A percentile compares a stretch with the other conserved stretches of the same genome.
phyloP scores from a whole-genome alignment of 768 basidiomycete genomes.

The Naganishia vaughanmartiniae region DNA sequence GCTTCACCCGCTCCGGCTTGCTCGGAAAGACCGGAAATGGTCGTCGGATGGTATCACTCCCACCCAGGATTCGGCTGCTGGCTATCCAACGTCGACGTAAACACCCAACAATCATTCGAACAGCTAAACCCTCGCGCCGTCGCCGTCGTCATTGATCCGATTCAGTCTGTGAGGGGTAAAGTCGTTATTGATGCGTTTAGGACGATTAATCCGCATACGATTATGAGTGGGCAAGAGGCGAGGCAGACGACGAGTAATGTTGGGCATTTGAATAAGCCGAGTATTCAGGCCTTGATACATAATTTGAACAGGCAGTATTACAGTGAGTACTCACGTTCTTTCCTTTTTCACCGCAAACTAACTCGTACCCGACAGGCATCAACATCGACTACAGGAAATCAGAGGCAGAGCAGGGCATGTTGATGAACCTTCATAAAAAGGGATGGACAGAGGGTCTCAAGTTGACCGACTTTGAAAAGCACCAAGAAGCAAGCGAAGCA shows the following conservation, averaged over 20 bases:
- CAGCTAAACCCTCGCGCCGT: slow-evolving; percentile 88
- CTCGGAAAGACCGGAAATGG: slow-evolving; percentile 70
- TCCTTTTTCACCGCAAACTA: background rate
- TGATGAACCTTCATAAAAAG: slow-evolving; percentile 97
- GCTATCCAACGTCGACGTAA: slow-evolving; percentile 97
- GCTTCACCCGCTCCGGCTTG: background rate
- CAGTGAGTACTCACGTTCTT: slow-evolving; percentile 42
- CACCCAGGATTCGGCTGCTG: slow-evolving; percentile 99
- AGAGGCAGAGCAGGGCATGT: slow-evolving; percentile 94
- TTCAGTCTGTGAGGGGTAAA: slow-evolving; percentile 85
- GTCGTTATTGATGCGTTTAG: slow-evolving; percentile 99
- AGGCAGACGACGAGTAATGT: slow-evolving; percentile 97
- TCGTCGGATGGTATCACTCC: slow-evolving; percentile 99
- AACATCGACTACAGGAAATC: slow-evolving; percentile 98
- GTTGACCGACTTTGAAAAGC: slow-evolving; percentile 79
- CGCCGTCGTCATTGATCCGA: slow-evolving; percentile 95
- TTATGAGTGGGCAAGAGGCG: slow-evolving; percentile 88
- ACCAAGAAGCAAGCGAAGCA: slow-evolving; percentile 85
- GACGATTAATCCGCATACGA: slow-evolving; percentile 84
- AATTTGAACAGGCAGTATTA: slow-evolving; percentile 98
- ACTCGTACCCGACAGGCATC: slow-evolving; percentile 55
- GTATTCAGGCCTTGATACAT: slow-evolving; percentile 96
- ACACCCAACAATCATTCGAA: slow-evolving; percentile 99
- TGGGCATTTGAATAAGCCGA: slow-evolving; percentile 98
- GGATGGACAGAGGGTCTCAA: slow-evolving; percentile 98